Conservation (phyloP, 2,329 filamentous ascomycete species). For the Penicillium sp. region DNA sequence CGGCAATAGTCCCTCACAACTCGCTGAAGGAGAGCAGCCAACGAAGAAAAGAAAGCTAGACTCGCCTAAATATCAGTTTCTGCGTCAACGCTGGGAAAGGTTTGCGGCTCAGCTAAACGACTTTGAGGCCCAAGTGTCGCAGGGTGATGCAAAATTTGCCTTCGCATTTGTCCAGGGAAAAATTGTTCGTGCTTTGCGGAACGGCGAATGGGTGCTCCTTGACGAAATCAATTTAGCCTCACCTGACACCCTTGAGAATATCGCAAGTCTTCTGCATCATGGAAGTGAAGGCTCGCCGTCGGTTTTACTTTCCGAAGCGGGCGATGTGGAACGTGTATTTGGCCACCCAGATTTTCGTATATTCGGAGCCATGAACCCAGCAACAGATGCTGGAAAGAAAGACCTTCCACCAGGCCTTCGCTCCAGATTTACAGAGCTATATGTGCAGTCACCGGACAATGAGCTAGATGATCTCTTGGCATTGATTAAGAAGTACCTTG, state of each 20-base stretch:
- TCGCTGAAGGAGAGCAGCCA: conserved; percentile 59
- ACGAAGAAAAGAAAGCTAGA: conserved; percentile 74
- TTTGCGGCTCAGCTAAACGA: conserved; percentile 77
- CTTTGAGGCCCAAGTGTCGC: conserved; percentile 77
- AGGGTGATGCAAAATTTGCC: conserved; percentile 77
- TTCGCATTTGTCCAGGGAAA: conserved; percentile 97
- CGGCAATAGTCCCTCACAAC: conserved; percentile 53
- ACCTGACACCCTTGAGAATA: conserved; percentile 90
- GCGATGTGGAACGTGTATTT: conserved; percentile 85
- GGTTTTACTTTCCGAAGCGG: conserved; percentile 88
- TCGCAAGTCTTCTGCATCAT: conserved; percentile 82
- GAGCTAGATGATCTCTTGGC: conserved; percentile 84
- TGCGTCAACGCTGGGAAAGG: conserved; percentile 77
- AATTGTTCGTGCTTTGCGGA: conserved; percentile 91
- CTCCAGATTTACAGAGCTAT: conserved; percentile 93
- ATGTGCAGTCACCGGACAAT: conserved; percentile 86
- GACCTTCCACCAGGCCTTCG: conserved; percentile 87
- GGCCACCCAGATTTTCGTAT: conserved; percentile 94
- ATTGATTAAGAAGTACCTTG: conserved; percentile 88
- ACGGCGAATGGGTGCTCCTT: conserved; percentile 94
- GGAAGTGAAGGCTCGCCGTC: conserved; percentile 75
- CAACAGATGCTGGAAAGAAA: conserved; percentile 94
- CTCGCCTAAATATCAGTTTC: conserved; percentile 53
- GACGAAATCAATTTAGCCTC: conserved; percentile 98
- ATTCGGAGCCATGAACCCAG: conserved; percentile 98